Conservation (phyloP, 371 early-diverging fungal genomes). For the Zychaea mexicana region DNA sequence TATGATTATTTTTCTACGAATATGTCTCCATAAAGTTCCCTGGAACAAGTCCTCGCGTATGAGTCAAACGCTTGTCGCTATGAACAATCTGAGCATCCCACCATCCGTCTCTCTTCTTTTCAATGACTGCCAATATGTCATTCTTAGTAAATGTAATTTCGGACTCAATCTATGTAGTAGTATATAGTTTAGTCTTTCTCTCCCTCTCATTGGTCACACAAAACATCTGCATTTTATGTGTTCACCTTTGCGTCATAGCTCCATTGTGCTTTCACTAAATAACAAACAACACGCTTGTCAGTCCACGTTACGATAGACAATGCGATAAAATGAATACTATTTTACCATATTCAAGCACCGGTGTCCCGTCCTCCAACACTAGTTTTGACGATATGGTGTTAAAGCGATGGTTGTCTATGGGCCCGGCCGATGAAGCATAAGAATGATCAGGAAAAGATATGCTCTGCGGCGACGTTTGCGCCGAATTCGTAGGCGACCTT, state of each 20-base stretch:
- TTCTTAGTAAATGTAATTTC: slow-evolving; percentile 25
- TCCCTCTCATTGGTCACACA: no score
- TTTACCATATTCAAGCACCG: slow-evolving; percentile 21
- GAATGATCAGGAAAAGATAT: background rate
- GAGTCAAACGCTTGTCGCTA: background rate
- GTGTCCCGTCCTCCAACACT: slow-evolving; percentile 16
- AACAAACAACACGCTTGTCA: no score
- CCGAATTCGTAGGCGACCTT: background rate
- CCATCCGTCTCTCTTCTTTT: slow-evolving; percentile 32
- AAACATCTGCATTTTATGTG: background rate
- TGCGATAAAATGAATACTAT: background rate
- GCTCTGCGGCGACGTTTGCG: slow-evolving; percentile 5
- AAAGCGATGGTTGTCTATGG: background rate
- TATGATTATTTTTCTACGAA: background rate
- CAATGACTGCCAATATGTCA: slow-evolving; percentile 25
- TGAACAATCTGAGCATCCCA: slow-evolving; percentile 27
- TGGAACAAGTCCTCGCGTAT: slow-evolving; percentile 24
- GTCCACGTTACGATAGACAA: no score
- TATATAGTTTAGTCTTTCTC: background rate
- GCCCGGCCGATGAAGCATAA: background rate
- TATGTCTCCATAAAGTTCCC: slow-evolving; percentile 27
- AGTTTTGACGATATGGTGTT: background rate
- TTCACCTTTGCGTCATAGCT: slow-evolving; percentile 23
- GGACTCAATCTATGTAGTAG: slow-evolving; percentile 20
- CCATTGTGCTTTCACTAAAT: slow-evolving; percentile 19